Percentiles rank a stretch among this genome's conserved stretches.
Evolutionary conservation across 2,329 filamentous ascomycete species (phyloP).

Genomic region (Phialophora tarda): DNA sequence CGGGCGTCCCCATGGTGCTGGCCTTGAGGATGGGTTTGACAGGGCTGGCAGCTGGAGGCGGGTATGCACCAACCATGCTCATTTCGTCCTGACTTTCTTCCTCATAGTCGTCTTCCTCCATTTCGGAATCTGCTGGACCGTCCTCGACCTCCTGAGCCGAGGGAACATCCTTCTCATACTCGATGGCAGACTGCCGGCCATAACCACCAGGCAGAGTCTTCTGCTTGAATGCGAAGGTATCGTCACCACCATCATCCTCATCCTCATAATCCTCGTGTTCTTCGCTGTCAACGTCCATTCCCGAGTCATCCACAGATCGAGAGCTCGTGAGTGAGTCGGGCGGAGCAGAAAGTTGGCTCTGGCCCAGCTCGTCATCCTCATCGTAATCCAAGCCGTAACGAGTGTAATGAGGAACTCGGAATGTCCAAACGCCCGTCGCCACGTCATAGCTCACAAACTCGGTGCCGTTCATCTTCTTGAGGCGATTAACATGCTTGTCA

Average conservation of each 20-base stretch:
- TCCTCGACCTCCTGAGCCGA: conserved; percentile 83
- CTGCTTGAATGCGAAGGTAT: conserved; percentile 62
- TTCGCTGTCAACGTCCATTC: conserved; percentile 41
- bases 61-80: conserved; percentile 81
- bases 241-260: conserved; percentile 61
- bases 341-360: conserved; percentile 58
- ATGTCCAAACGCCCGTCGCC: conserved; percentile 84
- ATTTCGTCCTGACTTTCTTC: conserved; percentile 68
- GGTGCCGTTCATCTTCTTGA: conserved; percentile 79
- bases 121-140: conserved; percentile 70
- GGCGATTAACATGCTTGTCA: conserved; percentile 79
- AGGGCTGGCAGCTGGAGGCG: conserved; percentile 58
- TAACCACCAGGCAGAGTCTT: conserved; percentile 78
- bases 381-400: conserved; percentile 90
- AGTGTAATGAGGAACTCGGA: conserved; percentile 94
- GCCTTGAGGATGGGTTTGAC: conserved; percentile 35
- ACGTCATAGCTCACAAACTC: conserved; percentile 80
- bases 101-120: conserved; percentile 66
- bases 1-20: conserved; percentile 53
- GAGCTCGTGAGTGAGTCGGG: conserved; percentile 51
- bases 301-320: conserved; percentile 30
- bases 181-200: conserved; percentile 64
- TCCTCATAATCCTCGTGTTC: conserved; percentile 40
- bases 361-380: conserved; percentile 63
- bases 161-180: conserved; percentile 64